Conservation (phyloP, 148 eudicot species). For the Rhododendron simsii region DNA sequence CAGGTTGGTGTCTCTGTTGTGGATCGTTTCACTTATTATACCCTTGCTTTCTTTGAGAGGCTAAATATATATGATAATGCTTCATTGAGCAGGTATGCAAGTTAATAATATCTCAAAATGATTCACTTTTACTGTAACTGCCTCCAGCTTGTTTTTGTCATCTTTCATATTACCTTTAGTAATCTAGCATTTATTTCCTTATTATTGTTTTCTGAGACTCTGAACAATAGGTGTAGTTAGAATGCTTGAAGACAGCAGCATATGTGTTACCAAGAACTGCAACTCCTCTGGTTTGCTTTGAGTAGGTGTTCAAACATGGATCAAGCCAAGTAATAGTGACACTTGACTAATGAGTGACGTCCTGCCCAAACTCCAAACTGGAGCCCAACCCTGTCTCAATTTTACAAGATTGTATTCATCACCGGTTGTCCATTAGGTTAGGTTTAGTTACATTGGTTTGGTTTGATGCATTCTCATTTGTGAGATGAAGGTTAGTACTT, state of each 20-base stretch:
- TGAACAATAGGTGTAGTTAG: neutral
- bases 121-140: neutral
- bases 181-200: neutral
- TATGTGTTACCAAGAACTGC: neutral
- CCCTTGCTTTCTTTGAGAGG: constrained; percentile 97
- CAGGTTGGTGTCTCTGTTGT: constrained; percentile 99
- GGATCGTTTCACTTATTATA: constrained; percentile 94
- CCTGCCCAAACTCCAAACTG: neutral
- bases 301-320: neutral
- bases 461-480: neutral
- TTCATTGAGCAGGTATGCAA: constrained; percentile 77
- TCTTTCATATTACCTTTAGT: neutral
- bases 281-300: neutral
- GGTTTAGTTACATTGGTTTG: too few species aligned
- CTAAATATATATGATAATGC: constrained; percentile 87
- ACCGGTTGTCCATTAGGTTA: neutral
- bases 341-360: neutral
- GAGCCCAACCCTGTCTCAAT: neutral
- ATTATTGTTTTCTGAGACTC: neutral
- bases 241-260: neutral
- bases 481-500: neutral
- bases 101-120: neutral
- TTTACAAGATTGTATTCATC: neutral
- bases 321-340: neutral
- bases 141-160: neutral